Evolutionary conservation across 495 filamentous ascomycete species (phyloP).

Genomic region (Aspergillus indologenus): DNA sequence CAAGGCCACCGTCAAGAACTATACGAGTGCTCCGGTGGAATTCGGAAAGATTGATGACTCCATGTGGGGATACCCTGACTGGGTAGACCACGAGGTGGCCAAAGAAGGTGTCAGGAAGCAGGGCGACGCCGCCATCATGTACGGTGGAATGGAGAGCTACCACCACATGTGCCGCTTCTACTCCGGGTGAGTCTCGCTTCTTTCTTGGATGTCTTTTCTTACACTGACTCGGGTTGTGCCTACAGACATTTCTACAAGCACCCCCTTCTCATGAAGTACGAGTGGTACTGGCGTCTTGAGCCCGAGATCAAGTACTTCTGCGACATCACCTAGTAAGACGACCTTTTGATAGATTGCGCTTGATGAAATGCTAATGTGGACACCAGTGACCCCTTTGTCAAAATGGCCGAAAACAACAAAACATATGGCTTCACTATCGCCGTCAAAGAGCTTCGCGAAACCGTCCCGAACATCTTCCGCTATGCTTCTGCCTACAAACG

Average conservation of each 20-base stretch:
- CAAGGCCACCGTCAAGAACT: slow-evolving; percentile 82
- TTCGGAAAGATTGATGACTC: slow-evolving; percentile 89
- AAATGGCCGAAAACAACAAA: slow-evolving; percentile 91
- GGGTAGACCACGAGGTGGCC: slow-evolving; percentile 89
- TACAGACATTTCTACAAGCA: slow-evolving; percentile 95
- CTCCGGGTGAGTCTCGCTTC: slow-evolving; percentile 65
- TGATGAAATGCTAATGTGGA: slow-evolving; percentile 23
- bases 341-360: neutral
- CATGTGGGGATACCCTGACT: slow-evolving; percentile 97
- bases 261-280: slow-evolving; percentile 89
- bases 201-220: neutral
- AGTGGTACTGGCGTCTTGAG: slow-evolving; percentile 99
- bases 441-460: slow-evolving; percentile 97
- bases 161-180: slow-evolving; percentile 99
- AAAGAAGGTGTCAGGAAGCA: slow-evolving; percentile 95
- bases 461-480: slow-evolving; percentile 97
- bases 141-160: slow-evolving; percentile 98
- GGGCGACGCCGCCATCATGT: slow-evolving; percentile 98
- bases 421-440: slow-evolving; percentile 99
- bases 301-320: slow-evolving; percentile 99
- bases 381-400: slow-evolving; percentile 84
- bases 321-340: slow-evolving; percentile 93
- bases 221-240: slow-evolving; percentile 13
- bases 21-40: slow-evolving; percentile 81
- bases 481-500: slow-evolving; percentile 99